Conservation (phyloP, 345 rosid genomes). For the Carallia brachiata region DNA sequence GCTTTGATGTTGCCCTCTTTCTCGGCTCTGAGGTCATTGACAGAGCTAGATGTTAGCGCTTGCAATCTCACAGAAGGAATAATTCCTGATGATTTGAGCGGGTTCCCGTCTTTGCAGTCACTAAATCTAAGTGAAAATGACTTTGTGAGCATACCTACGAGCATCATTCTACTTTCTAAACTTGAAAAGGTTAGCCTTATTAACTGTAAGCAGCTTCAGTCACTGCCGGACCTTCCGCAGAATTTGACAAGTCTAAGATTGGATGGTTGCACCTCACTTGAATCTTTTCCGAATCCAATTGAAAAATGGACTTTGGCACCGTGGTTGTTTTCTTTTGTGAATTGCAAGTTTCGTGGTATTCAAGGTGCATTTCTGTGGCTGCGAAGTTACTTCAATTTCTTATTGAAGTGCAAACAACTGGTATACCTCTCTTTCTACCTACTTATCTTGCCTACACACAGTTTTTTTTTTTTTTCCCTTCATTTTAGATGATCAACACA, state of each 20-base stretch:
- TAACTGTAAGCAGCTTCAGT: neutral
- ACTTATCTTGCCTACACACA: neutral
- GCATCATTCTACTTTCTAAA: neutral
- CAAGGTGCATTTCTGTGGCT: neutral
- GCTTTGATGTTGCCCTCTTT: neutral
- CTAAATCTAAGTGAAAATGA: slow-evolving; percentile 17
- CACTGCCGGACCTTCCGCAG: neutral
- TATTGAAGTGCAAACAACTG: neutral
- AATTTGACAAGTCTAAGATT: neutral
- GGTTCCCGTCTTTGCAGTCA: neutral
- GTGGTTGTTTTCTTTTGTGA: neutral
- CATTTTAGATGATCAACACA: neutral
- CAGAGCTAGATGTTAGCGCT: neutral
- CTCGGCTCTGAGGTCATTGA: neutral
- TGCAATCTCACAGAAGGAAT: slow-evolving; percentile 6
- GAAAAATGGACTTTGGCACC: neutral
- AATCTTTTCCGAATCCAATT: neutral
- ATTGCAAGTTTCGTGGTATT: neutral
- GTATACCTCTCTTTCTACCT: neutral
- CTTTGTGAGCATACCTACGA: slow-evolving; percentile 10
- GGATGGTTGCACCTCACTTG: neutral
- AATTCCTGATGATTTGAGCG: slow-evolving; percentile 11
- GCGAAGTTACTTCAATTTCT: neutral
- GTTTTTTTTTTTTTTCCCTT: neutral
- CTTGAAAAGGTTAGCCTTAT: neutral